Base-by-base conservation (phyloP, 345 rosid species). In the Ceriops decandra region DNA sequence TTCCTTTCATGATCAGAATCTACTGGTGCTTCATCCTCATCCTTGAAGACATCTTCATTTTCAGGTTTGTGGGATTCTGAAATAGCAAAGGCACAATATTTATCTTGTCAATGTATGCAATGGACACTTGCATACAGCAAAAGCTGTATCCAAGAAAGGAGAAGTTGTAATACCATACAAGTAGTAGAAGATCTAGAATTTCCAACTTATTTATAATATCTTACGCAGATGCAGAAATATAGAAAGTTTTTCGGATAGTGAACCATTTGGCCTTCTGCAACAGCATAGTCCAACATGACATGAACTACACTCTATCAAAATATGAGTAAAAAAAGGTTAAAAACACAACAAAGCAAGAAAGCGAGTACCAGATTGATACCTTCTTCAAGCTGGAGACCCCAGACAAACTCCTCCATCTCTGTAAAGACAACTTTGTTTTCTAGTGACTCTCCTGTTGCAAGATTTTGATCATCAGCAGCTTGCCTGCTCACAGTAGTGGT, bases 341-440 rank as follows among this genome's bases (percentile, higher is more conserved):
- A 38, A 38, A 11, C 15, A 38, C 46, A 2, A 38, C 1, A 42
- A 57, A 24, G 61, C 24, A 52, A 52, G 27, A 30, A 68, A 20
- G 51, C 1, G 1, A 2, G 6, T 20, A 62, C 11, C 13, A 42
- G 64, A 70, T 67, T 35, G 68, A 51, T 81, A 91, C 98, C 99
- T 85, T 87, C 90, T 71, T 79, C 82, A 64, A 86, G 86, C 68
- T 92, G 88, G 52, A 95, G 93, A 59, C 89, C 99, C 87, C 88
- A 86, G 65, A 92, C 97, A 84, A 95, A 91, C 76, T 87, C 99
- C 60, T 87, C 92, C 89, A 95, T 85, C 85, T 95, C 97, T 17
- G 98, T 90, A 70, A 95, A 85, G 72, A 90, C 95, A 78, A 91
- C 81, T 60, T 80, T 90, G 82, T 85, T 85, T 80, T 95, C 98